phyloP scores from a whole-genome alignment of 306 rosid species.

The Vigna mungo region DNA sequence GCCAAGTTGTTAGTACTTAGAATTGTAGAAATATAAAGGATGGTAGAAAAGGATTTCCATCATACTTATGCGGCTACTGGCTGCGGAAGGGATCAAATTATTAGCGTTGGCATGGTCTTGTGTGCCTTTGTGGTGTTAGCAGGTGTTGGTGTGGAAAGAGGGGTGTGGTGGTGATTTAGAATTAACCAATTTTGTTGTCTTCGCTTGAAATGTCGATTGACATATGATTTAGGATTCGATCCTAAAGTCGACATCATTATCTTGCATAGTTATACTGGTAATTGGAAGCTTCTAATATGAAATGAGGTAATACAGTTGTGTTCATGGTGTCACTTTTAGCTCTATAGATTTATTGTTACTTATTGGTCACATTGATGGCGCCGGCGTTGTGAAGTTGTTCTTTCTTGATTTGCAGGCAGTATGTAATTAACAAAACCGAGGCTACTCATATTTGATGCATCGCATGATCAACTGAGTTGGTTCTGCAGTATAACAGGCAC shows the following conservation, averaged over 20 bases:
- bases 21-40: conserved; percentile 23
- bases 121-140: conserved; percentile 20
- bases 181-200: not conserved
- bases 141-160: conserved; percentile 22
- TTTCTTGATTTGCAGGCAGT: conserved; percentile 66
- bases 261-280: conserved; percentile 15
- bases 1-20: conserved; percentile 23
- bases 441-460: conserved; percentile 27
- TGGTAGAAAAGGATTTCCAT: conserved; percentile 11
- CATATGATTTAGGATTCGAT: conserved; percentile 17
- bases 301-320: conserved; percentile 25
- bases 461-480: conserved; percentile 41
- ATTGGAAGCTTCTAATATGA: conserved; percentile 9
- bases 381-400: conserved; percentile 37
- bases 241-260: conserved; percentile 18
- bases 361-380: not conserved
- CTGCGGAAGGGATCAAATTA: conserved; percentile 26
- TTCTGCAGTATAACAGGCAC: conserved; percentile 41
- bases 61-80: conserved; percentile 9
- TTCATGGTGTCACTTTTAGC: conserved; percentile 20
- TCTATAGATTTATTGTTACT: conserved; percentile 43
- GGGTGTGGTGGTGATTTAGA: conserved; percentile 5
- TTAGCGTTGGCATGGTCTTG: conserved; percentile 30
- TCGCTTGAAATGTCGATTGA: conserved; percentile 29
- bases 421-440: conserved; percentile 57